These are phyloP conservation scores for Lolium perenne DNA, from an alignment of 176 grass and related monocot species.

Conservation along the genomic window DNA sequence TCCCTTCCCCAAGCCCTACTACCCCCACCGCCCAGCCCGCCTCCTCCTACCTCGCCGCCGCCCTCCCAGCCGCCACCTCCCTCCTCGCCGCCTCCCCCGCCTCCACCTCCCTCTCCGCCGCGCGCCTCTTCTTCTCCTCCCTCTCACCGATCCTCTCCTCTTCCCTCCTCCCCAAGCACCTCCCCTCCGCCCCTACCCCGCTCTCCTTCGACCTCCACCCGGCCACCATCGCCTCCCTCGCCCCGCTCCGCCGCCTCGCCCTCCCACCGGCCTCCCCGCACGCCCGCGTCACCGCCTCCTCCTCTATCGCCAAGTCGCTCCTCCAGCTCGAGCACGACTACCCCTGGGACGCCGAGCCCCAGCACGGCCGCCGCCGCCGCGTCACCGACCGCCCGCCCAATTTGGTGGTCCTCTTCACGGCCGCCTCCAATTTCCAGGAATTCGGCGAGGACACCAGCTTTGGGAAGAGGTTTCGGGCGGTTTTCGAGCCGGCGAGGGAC, in stretches of 20 bases:
- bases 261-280: constrained; percentile 27
- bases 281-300: constrained; percentile 34
- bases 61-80: constrained; percentile 51
- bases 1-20: background rate
- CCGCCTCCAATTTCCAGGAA: constrained; percentile 38
- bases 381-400: constrained; percentile 52
- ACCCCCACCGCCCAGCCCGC: background rate
- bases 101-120: constrained; percentile 46
- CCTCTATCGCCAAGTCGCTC: constrained; percentile 61
- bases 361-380: constrained; percentile 26
- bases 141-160: constrained; percentile 70
- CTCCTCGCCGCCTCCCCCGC: constrained; percentile 30
- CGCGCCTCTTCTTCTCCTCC: constrained; percentile 64
- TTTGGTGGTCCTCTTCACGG: constrained; percentile 60
- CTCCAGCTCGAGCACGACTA: constrained; percentile 84
- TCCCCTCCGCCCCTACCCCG: constrained; percentile 56
- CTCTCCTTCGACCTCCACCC: constrained; percentile 71
- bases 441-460: constrained; percentile 9
- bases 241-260: constrained; percentile 41
- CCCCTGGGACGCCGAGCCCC: constrained; percentile 53
- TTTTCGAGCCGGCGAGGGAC: constrained; percentile 58
- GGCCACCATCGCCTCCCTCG: constrained; percentile 56
- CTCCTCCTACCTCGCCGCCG: constrained; percentile 45
- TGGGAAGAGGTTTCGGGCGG: constrained; percentile 27
- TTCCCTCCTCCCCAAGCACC: constrained; percentile 58